phyloP scores from a whole-genome alignment of 768 basidiomycete genomes.

The Termitomyces heimii region DNA sequence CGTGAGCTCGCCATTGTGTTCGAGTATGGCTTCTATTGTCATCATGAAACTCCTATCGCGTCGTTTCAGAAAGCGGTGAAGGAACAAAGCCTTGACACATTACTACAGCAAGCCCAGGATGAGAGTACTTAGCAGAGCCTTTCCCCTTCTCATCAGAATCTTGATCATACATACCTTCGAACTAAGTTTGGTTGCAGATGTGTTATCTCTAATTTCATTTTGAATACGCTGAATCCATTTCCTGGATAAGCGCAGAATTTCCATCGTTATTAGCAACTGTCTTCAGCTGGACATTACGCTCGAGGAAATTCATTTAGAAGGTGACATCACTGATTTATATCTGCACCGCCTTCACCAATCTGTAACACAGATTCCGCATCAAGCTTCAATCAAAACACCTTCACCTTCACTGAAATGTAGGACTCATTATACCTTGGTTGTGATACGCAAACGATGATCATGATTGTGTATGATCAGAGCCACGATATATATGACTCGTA shows the following conservation, averaged over 20 bases:
- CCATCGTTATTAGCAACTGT: background rate
- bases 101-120: constrained; percentile 72
- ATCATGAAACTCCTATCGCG: background rate
- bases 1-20: constrained; percentile 76
- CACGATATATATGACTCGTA: background rate
- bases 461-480: background rate
- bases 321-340: background rate
- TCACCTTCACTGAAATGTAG: background rate
- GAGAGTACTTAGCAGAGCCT: constrained; percentile 72
- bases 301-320: background rate
- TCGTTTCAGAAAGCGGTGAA: constrained; percentile 63
- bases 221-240: background rate
- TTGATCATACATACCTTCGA: constrained; percentile 1
- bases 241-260: background rate
- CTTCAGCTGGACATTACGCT: no score
- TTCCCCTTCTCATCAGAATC: constrained; percentile 21
- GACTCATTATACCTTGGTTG: background rate
- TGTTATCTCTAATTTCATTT: background rate
- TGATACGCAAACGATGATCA: background rate
- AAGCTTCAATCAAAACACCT: background rate
- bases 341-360: background rate
- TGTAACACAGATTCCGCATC: background rate
- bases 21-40: constrained; percentile 44
- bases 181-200: background rate
- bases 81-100: constrained; percentile 65